Conservation (phyloP, 179 eudicot species). For the Nepenthes alata region DNA sequence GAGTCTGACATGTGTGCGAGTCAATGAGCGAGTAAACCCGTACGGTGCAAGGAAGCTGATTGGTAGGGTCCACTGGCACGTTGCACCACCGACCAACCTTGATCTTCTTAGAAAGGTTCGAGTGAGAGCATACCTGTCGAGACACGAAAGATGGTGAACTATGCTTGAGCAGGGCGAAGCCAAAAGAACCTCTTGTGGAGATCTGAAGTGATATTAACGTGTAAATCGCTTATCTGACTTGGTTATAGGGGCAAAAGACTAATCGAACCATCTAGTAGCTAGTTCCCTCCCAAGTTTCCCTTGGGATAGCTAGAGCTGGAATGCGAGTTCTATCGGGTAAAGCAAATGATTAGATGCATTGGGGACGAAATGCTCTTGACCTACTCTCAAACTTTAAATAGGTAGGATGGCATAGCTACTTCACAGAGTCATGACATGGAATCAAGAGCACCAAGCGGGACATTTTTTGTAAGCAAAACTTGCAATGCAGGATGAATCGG, state of each 20-base stretch:
- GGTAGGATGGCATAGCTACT: background rate
- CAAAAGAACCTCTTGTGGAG: no score
- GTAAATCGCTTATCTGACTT: background rate
- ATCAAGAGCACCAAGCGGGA: constrained; percentile 9
- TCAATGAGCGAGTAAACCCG: background rate
- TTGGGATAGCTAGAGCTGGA: background rate
- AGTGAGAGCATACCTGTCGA: constrained; percentile 1
- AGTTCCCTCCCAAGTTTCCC: background rate
- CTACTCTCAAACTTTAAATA: background rate
- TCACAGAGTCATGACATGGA: background rate
- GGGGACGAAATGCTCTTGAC: background rate
- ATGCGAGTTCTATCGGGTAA: background rate
- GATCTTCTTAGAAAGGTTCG: background rate
- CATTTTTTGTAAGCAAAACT: constrained; percentile 17
- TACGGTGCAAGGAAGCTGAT: background rate
- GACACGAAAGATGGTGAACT: background rate
- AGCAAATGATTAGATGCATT: background rate
- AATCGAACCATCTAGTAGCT: constrained; percentile 4
- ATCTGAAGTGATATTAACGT: background rate
- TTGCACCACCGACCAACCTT: background rate
- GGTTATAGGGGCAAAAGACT: background rate
- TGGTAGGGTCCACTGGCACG: background rate
- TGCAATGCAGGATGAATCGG: constrained; percentile 5
- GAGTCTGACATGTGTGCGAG: background rate
- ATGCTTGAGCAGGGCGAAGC: background rate